Base-by-base conservation (phyloP, 2,329 filamentous ascomycete genomes). In the Ceratocystis ficicola region DNA sequence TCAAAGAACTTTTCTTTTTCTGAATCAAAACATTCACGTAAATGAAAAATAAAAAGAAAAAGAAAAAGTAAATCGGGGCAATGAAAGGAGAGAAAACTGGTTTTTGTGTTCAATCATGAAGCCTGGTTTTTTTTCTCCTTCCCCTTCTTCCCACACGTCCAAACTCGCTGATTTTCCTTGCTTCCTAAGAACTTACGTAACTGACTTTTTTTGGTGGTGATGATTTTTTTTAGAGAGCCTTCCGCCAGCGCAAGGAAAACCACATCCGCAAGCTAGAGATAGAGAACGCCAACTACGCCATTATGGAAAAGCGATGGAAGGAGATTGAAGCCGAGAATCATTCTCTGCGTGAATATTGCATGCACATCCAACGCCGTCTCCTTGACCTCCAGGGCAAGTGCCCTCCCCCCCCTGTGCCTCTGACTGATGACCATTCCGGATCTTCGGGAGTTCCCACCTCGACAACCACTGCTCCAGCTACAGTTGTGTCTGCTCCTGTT, bases 181-280 rank as follows among this genome's bases (percentile, higher is more conserved):
- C 64, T 65, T 65, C 55, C 41, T 65, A 65, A 65, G 64, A 55
- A 55, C 66, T 68, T 68, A 68, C 66, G 66, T 68, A 70, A 72
- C 73, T 74, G 70, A 75, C 72, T 50, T 65, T 65, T 65, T 65
- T 65, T 65, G 36, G 25, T 62, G 48, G 7, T 36, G 28, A 41
- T 44, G 60, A 5, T 20, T 65, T 25, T 70, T 20, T 65, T 70
- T 71, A 99, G 93, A 86, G 94, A 74, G 94, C 94, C 52, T 99
- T 99, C 77, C 89, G 94, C 52, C 92, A 97, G 77, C 88, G 94
- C 69, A 99, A 99, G 75, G 94, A 99, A 76, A 89, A 90, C 59
- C 96, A 99, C 75, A 99, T 99, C 75, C 95, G 95, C 79, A 95
- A 95, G 75, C 83, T 99, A 5, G 94, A 99, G 76, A 88, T 94